These are phyloP conservation scores for Symbiodinium natans DNA, from an alignment of 73 alveolate genomes.

Conservation along the genomic window DNA sequence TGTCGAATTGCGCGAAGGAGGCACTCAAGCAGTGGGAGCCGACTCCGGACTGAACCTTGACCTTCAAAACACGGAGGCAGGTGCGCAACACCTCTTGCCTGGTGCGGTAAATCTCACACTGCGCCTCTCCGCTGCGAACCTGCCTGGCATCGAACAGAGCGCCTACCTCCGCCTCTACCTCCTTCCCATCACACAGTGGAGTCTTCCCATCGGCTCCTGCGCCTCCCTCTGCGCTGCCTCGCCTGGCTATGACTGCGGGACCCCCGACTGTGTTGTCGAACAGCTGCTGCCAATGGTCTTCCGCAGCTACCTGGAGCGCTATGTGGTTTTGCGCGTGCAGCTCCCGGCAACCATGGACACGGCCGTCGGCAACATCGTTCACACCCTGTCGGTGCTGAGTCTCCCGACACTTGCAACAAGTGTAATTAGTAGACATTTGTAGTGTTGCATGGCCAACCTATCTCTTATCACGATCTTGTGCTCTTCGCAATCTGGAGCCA, in stretches of 20 bases:
- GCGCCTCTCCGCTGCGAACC: background rate
- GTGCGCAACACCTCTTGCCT: background rate
- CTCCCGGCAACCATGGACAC: slow-evolving; percentile 23
- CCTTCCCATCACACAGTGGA: slow-evolving; percentile 68
- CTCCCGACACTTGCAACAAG: background rate
- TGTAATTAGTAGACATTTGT: too few species aligned
- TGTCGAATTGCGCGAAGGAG: background rate
- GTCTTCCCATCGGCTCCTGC: background rate
- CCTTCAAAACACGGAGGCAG: background rate
- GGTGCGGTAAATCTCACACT: background rate
- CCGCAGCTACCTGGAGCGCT: slow-evolving; percentile 54
- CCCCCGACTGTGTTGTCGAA: slow-evolving; percentile 31
- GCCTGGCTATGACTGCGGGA: slow-evolving; percentile 11
- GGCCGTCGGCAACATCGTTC: background rate
- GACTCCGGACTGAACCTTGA: background rate
- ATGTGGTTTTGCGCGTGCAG: slow-evolving; percentile 47
- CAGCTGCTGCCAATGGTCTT: slow-evolving; percentile 41
- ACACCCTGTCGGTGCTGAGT: background rate
- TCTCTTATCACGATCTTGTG: too few species aligned
- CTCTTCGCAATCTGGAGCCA: too few species aligned
- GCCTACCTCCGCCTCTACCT: slow-evolving; percentile 14
- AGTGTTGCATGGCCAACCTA: too few species aligned
- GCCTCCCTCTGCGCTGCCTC: background rate
- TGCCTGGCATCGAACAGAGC: background rate
- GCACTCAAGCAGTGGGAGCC: background rate